Evolutionary conservation across 331 rosid genomes (phyloP).

Genomic region (Rosa hybrid): DNA sequence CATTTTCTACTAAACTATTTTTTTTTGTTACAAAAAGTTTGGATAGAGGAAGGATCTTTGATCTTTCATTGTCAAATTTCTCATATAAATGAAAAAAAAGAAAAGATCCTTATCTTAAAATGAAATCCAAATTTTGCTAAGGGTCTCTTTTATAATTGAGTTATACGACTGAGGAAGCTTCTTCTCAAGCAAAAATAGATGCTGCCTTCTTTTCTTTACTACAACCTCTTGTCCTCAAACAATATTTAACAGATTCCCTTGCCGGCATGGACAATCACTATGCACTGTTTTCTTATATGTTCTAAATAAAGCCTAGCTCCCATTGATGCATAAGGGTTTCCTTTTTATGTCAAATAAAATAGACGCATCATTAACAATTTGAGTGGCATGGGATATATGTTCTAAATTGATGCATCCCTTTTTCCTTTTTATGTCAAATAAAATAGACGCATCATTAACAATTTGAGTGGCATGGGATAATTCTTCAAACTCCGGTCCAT

Average conservation of each 20-base stretch:
- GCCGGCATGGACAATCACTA: constrained; percentile 10
- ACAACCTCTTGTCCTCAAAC: background rate
- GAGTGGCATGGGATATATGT: background rate
- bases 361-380: background rate
- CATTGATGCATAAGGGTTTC: background rate
- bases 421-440: background rate
- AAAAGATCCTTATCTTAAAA: constrained; percentile 10
- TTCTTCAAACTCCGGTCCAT: background rate
- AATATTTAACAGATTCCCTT: background rate
- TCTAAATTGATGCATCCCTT: too few species aligned
- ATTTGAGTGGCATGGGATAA: background rate
- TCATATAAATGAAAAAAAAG: background rate
- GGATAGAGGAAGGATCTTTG: too few species aligned
- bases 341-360: background rate
- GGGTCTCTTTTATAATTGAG: background rate
- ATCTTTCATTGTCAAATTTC: background rate
- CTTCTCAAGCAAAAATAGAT: background rate
- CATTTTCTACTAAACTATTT: too few species aligned
- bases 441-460: background rate
- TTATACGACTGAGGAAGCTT: background rate
- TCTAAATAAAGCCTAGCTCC: background rate
- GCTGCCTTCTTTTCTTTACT: background rate
- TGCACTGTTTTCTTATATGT: background rate
- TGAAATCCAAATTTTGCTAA: background rate
- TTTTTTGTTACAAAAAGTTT: too few species aligned